Evolutionary conservation across 768 basidiomycete species (phyloP), one percentile per base, ranked within the genome.

Genomic region (Macrolepiota albuminosa): DNA sequence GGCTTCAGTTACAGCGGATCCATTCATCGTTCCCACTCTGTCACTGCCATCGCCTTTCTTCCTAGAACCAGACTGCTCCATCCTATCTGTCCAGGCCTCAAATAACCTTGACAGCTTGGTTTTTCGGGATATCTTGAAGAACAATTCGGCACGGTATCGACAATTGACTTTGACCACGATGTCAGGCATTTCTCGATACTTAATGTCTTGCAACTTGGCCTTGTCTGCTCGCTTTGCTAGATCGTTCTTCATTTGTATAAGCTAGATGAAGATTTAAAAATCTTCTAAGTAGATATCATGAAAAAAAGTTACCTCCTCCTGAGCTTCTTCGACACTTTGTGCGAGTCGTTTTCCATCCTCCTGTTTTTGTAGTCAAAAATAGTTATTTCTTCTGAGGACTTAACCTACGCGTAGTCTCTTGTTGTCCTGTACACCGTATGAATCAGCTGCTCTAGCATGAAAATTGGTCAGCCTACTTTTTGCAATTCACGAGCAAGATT

Each of bases 111-210:
- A 85, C 37, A 95, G 78, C 70, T 92, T 93, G 31, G 90, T 92
- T 74, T 93, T 93, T 70, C 93, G 88, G 9, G 90, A 91, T 64
- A 95, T 91, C 73, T 93, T 94, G 84, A 95, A 95, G 77, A 91
- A 93, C 45, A 95, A 81, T 67, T 95, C 92, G 4, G 92, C 91
- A 48, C 93, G 89, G 70, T 93, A 93, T 66, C 88, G 87, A 72
- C 92, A 94, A 53, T 89, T 78, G 64, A 95, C 91, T 71, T 92
- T 93, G 74, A 94, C 85, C 54, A 93, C 87, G 61, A 94, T 91
- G 69, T 95, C 90, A n/a, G 90, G 89, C 80, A 84, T 85, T 72
- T 93, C 91, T 58, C 87, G 86, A 68, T 85, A 91, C 72, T 92
- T 93, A 66, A 82, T 78, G 66, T 92, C 91, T 66, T 89, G 89